phyloP scores from a whole-genome alignment of 2,329 filamentous ascomycete genomes.

The Pseudogymnoascus sp. region DNA sequence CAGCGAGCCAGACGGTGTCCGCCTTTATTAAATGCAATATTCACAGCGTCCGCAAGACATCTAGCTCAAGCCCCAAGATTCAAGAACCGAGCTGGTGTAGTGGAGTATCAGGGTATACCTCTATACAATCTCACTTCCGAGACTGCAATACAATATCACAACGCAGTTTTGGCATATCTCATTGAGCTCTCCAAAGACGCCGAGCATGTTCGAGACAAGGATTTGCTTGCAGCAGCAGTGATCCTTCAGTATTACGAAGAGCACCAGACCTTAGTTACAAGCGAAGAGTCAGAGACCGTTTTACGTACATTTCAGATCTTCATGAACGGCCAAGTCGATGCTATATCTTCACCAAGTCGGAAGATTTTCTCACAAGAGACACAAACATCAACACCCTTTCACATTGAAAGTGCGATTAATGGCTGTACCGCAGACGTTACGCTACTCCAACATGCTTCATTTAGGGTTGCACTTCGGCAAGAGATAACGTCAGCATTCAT shows the following conservation, averaged over 20 bases:
- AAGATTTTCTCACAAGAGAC: slow-evolving; percentile 5
- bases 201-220: neutral
- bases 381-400: neutral
- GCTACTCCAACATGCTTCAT: slow-evolving; percentile 7
- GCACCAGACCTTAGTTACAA: slow-evolving; percentile 7
- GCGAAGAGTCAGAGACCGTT: neutral
- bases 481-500: slow-evolving; percentile 1
- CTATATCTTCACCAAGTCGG: neutral
- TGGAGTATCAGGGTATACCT: neutral
- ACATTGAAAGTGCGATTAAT: neutral
- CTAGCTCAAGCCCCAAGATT: slow-evolving; percentile 31
- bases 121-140: neutral
- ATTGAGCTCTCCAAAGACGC: neutral
- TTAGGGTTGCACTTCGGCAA: slow-evolving; percentile 1
- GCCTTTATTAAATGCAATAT: slow-evolving; percentile 45
- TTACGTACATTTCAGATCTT: neutral
- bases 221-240: neutral
- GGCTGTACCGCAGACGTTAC: neutral
- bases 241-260: slow-evolving; percentile 1
- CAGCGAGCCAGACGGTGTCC: slow-evolving; percentile 42
- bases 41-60: slow-evolving; percentile 45
- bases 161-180: neutral
- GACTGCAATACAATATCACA: neutral
- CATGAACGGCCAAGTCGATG: slow-evolving; percentile 1
- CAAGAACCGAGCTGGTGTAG: slow-evolving; percentile 13